A percentile compares a stretch with the other conserved stretches of the same genome.
These are phyloP conservation scores for Nicotiana rustica DNA, from an alignment of 305 asterid genomes.

Conservation along the genomic window DNA sequence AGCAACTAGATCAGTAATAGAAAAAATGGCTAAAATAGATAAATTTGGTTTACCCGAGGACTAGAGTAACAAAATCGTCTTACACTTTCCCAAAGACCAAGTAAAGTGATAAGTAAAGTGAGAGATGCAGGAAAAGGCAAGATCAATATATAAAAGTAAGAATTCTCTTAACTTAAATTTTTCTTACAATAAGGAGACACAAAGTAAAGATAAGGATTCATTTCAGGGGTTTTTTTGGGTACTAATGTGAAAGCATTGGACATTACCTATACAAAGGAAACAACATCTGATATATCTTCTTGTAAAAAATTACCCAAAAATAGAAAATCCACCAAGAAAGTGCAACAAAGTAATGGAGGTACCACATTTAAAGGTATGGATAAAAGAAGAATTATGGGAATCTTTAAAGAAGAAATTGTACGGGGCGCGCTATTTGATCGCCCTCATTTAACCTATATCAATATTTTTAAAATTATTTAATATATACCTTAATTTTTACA, in stretches of 20 bases:
- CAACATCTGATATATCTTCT: neutral
- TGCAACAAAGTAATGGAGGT: neutral
- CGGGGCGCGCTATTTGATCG: too few relatives aligned
- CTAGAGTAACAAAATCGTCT: too few relatives aligned
- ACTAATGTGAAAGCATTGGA: neutral
- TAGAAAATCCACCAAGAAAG: constrained; percentile 6
- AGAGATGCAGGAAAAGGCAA: neutral
- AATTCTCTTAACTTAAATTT: neutral
- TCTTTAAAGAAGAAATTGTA: neutral
- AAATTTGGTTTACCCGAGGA: too few relatives aligned
- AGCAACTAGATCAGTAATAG: too few relatives aligned
- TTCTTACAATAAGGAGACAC: neutral
- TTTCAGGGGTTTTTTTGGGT: neutral
- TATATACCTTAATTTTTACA: too few relatives aligned
- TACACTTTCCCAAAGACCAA: too few relatives aligned
- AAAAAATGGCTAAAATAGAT: too few relatives aligned
- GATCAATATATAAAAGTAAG: neutral
- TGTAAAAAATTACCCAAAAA: constrained; percentile 4
- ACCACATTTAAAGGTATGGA: neutral
- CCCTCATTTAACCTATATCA: too few relatives aligned
- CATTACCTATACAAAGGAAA: neutral
- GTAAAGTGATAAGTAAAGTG: neutral
- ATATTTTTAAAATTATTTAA: too few relatives aligned
- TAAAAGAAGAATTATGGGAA: neutral
- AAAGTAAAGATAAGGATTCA: neutral